Evolutionary conservation across 2,329 filamentous ascomycete species (phyloP).

Genomic region (Cryphonectria parasitica): DNA sequence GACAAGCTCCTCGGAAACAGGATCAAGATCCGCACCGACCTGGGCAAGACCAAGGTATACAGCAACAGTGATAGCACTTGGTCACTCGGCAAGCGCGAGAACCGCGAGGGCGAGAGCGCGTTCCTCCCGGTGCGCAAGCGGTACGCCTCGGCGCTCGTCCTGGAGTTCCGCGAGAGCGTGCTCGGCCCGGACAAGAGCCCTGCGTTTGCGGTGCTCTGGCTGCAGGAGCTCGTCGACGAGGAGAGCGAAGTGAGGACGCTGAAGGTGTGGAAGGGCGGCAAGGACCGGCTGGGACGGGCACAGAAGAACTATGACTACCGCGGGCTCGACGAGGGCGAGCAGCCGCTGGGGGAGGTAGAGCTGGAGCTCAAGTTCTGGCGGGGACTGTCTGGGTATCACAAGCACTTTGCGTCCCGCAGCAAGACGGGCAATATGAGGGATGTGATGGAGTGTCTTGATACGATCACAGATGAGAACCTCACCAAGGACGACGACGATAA

Average conservation of each 20-base stretch:
- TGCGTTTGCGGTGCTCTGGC: conserved; percentile 69
- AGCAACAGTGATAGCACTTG: conserved; percentile 53
- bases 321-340: conserved; percentile 56
- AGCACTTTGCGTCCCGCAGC: conserved; percentile 52
- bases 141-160: conserved; percentile 59
- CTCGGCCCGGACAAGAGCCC: conserved; percentile 57
- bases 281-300: conserved; percentile 48
- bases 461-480: conserved; percentile 60
- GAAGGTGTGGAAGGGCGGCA: conserved; percentile 69
- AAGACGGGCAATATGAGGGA: conserved; percentile 58
- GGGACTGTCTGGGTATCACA: conserved; percentile 64
- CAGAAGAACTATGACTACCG: conserved; percentile 41
- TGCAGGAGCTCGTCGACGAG: conserved; percentile 71
- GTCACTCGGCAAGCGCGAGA: conserved; percentile 51
- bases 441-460: conserved; percentile 68
- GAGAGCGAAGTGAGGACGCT: conserved; percentile 62
- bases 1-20: conserved; percentile 52
- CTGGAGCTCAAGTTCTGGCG: conserved; percentile 63
- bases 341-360: conserved; percentile 59
- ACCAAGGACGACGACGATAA: conserved; percentile 33
- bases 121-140: conserved; percentile 64
- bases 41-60: conserved; percentile 63
- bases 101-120: conserved; percentile 42
- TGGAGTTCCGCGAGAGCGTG: conserved; percentile 63
- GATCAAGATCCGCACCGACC: conserved; percentile 62